Evolutionary conservation across 441 rosid species (phyloP).

Genomic region (Populus hybrid): DNA sequence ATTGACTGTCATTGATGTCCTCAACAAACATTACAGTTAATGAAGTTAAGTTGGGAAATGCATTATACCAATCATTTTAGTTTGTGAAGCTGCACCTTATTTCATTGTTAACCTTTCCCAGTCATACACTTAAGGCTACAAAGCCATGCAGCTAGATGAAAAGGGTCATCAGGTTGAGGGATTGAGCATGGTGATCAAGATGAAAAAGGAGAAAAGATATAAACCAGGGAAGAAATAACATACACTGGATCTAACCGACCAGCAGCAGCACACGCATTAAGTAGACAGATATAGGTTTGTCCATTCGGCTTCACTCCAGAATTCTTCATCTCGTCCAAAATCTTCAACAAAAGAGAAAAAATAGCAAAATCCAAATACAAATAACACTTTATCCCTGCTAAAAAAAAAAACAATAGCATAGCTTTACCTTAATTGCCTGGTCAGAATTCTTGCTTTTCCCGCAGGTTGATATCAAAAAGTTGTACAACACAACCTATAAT

Average conservation of each 20-base stretch:
- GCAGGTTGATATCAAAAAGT: slow-evolving; percentile 81
- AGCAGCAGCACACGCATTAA: slow-evolving; percentile 84
- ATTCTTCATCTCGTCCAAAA: slow-evolving; percentile 88
- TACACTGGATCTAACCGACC: slow-evolving; percentile 88
- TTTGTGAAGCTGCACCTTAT: not conserved
- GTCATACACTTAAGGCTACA: not conserved
- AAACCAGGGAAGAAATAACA: slow-evolving; percentile 33
- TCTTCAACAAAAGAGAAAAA: slow-evolving; percentile 38
- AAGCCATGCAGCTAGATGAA: not conserved
- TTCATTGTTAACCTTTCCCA: not conserved
- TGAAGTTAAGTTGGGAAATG: not conserved
- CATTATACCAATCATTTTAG: not conserved
- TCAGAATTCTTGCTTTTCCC: slow-evolving; percentile 85
- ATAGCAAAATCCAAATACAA: not conserved
- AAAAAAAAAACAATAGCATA: slow-evolving; percentile 5
- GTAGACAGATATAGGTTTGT: slow-evolving; percentile 77
- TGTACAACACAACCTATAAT: slow-evolving; percentile 68
- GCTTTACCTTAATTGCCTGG: slow-evolving; percentile 61
- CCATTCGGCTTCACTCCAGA: slow-evolving; percentile 89
- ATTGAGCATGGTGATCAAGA: slow-evolving; percentile 16
- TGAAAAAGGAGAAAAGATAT: slow-evolving; percentile 5
- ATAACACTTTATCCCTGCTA: slow-evolving; percentile 1
- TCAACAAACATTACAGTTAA: not conserved
- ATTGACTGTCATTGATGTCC: not conserved
- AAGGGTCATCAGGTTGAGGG: slow-evolving; percentile 6